phyloP scores from a whole-genome alignment of 164 flowering plant species.

The Piper betle region DNA sequence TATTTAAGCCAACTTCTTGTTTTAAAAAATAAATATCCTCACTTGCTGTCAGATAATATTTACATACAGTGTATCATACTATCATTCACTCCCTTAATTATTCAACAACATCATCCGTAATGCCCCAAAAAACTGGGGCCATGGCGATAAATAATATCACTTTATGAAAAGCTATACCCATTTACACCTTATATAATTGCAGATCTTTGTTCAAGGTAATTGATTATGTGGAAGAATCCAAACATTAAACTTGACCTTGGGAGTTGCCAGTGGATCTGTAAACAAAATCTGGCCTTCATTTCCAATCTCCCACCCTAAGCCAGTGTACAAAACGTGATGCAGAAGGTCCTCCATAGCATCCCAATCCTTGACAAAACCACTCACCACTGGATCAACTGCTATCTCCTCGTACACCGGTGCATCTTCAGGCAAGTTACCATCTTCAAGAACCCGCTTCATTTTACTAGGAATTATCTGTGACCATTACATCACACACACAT shows the following conservation, averaged over 20 bases:
- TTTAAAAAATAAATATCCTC: not conserved
- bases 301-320: conserved; percentile 96
- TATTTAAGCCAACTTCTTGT: not conserved
- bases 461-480: conserved; percentile 73
- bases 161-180: no score
- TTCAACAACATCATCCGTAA: no score
- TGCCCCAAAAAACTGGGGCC: no score
- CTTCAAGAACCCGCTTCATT: conserved; percentile 68
- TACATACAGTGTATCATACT: no score
- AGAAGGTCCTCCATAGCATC: conserved; percentile 97
- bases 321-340: conserved; percentile 68
- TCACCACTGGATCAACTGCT: conserved; percentile 68
- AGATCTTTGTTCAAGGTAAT: no score
- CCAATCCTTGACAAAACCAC: conserved; percentile 88
- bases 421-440: conserved; percentile 41
- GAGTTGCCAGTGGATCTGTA: conserved; percentile 88
- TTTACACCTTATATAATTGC: no score
- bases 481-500: not conserved
- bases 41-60: no score
- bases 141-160: no score
- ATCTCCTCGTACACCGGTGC: conserved; percentile 35
- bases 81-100: no score
- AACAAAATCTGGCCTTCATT: conserved; percentile 94
- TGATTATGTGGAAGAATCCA: no score
- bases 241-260: conserved; percentile 47